Evolutionary conservation across 2,329 filamentous ascomycete genomes (phyloP).

Genomic region (Cytospora piceae): DNA sequence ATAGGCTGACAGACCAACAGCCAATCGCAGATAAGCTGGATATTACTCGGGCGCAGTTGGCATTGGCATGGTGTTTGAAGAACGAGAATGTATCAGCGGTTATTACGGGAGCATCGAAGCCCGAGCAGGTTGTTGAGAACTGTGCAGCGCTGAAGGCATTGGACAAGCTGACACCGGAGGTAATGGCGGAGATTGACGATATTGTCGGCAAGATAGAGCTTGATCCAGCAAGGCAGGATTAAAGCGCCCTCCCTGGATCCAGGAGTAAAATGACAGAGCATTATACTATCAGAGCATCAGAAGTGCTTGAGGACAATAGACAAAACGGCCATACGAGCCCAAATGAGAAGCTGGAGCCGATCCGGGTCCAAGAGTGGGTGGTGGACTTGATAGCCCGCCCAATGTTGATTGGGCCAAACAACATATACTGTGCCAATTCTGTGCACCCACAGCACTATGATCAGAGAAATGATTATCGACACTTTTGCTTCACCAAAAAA

Average conservation of each 20-base stretch:
- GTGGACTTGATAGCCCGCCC: not conserved
- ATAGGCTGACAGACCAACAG: conserved; percentile 47
- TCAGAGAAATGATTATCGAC: not conserved
- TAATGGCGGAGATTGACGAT: conserved; percentile 61
- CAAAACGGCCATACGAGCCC: no score
- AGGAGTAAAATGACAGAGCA: not conserved
- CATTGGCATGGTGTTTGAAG: conserved; percentile 66
- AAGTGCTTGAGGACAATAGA: not conserved
- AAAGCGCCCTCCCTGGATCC: not conserved
- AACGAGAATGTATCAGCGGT: conserved; percentile 66
- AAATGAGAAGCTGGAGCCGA: no score
- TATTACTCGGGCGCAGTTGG: conserved; percentile 59
- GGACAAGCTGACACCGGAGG: conserved; percentile 61
- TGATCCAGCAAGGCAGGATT: conserved; percentile 37
- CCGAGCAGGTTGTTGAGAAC: conserved; percentile 65
- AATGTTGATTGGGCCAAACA: not conserved
- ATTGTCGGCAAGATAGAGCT: conserved; percentile 38
- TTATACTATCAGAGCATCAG: no score
- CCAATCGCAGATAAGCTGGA: conserved; percentile 68
- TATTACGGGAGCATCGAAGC: conserved; percentile 63
- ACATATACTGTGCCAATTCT: no score
- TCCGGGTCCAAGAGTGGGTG: not conserved
- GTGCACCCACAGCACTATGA: no score
- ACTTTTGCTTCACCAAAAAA: not conserved
- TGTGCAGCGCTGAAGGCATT: conserved; percentile 55